A percentile compares a stretch with the other conserved stretches of the same genome.
Conservation (phyloP, 108 stramenopile genomes). For the Skeletonema tropicum region DNA sequence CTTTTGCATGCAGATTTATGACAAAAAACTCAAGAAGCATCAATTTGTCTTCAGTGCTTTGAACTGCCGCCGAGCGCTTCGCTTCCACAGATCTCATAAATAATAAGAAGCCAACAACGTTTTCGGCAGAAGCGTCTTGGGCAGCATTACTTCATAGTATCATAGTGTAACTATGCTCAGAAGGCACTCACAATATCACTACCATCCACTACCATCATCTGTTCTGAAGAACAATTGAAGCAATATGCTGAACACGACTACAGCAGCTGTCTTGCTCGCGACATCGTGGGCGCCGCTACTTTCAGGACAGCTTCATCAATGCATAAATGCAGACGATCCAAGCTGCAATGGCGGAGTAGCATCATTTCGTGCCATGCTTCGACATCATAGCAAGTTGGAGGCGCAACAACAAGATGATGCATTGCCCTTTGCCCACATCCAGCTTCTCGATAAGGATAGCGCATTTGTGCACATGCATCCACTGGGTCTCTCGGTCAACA, state of each 20-base stretch:
- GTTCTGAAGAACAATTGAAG: too few species aligned
- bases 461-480: slow-evolving; percentile 41
- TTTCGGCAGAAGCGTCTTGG: too few species aligned
- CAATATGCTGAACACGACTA: not conserved
- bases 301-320: slow-evolving; percentile 5
- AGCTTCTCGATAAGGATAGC: not conserved
- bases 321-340: not conserved
- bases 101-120: too few species aligned
- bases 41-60: too few species aligned
- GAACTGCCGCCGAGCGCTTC: too few species aligned
- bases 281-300: slow-evolving; percentile 13
- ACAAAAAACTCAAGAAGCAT: too few species aligned
- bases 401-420: not conserved
- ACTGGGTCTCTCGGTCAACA: slow-evolving; percentile 29
- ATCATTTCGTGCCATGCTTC: slow-evolving; percentile 6
- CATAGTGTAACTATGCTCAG: too few species aligned
- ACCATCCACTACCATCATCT: too few species aligned
- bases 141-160: too few species aligned
- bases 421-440: slow-evolving; percentile 8
- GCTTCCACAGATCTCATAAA: too few species aligned
- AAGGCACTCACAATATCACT: too few species aligned
- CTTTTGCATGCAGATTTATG: too few species aligned
- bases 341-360: slow-evolving; percentile 8
- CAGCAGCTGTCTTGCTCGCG: slow-evolving; percentile 12
- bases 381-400: not conserved